Evolutionary conservation across 495 filamentous ascomycete genomes (phyloP), one percentile per base, ranked within the genome.

Genomic region (Trichocladium antarcticum): DNA sequence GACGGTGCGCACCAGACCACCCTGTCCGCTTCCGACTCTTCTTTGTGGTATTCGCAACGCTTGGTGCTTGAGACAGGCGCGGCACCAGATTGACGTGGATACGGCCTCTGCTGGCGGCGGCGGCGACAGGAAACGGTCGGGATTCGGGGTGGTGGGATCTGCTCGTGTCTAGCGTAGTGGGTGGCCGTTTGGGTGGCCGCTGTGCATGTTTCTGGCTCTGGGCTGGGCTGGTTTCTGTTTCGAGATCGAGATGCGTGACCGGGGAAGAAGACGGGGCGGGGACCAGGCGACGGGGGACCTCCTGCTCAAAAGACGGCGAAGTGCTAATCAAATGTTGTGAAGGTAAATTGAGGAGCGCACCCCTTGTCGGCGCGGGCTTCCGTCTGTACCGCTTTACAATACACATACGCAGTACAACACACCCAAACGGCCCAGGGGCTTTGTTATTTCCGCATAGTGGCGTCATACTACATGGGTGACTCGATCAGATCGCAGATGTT

Each of bases 1-100:
- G 43, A 47, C 50, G 47, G 42, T 53, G 51, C 36, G 29, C 51
- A 53, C 49, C 49, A 47, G 20, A 35, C 32, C 14, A 27, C 39
- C 47, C 53, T 34, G 39, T 56, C 32, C 38, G 32, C 47, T 20
- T 44, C 28, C 37, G 42, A 32, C 35, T 28, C 35, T 12, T 20
- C 28, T 20, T 44, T 15, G 11, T 15, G 39, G 21, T 42, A 8
- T 11, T 36, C 38, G 35, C 16, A 29, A 27, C 11, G 17, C 10
- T 34, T 34, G 32, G 29, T n/a, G 27, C 14, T 37, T 45, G 31
- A 47, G 27, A 50, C 54, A 44, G n/a, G n/a, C 37, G 37, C 31
- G 20, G 37, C 37, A 38, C 42, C 24, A 28, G 34, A 9, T 27
- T 29, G 38, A 20, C 22, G 44, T 32, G 48, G 21, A 21, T 21